phyloP scores from a whole-genome alignment of 2,329 filamentous ascomycete species.

The Corniculantispora saksenae region DNA sequence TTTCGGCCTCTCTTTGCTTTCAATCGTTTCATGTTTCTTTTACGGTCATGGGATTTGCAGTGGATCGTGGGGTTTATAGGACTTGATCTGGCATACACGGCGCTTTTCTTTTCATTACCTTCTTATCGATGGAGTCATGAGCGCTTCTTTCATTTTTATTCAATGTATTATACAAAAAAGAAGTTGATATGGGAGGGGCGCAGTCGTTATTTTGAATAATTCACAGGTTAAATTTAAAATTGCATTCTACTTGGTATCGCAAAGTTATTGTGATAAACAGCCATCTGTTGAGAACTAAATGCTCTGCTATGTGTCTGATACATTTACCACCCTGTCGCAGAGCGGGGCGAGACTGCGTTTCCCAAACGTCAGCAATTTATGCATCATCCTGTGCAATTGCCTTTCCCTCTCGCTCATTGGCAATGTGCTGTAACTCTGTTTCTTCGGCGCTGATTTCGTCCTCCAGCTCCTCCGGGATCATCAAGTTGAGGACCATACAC shows the following conservation, averaged over 20 bases:
- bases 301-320: too few relatives aligned
- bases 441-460: conserved; percentile 39
- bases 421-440: background rate
- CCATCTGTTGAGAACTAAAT: too few relatives aligned
- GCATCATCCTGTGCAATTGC: background rate
- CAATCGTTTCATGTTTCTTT: background rate
- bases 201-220: conserved; percentile 1
- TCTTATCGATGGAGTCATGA: background rate
- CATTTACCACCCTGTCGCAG: too few relatives aligned
- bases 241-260: too few relatives aligned
- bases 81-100: conserved; percentile 8
- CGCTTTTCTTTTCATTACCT: conserved; percentile 9
- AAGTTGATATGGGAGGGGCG: conserved; percentile 1
- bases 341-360: too few relatives aligned
- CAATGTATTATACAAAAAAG: conserved; percentile 14
- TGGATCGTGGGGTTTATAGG: background rate
- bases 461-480: conserved; percentile 74
- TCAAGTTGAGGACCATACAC: conserved; percentile 71
- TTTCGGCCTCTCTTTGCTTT: background rate
- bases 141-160: conserved; percentile 8
- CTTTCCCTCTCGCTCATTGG: background rate
- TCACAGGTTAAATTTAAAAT: background rate
- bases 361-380: too few relatives aligned
- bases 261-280: too few relatives aligned
- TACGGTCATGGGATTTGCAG: background rate